Evolutionary conservation across 495 filamentous ascomycete species (phyloP).

Genomic region (Penicillium subrubescens): DNA sequence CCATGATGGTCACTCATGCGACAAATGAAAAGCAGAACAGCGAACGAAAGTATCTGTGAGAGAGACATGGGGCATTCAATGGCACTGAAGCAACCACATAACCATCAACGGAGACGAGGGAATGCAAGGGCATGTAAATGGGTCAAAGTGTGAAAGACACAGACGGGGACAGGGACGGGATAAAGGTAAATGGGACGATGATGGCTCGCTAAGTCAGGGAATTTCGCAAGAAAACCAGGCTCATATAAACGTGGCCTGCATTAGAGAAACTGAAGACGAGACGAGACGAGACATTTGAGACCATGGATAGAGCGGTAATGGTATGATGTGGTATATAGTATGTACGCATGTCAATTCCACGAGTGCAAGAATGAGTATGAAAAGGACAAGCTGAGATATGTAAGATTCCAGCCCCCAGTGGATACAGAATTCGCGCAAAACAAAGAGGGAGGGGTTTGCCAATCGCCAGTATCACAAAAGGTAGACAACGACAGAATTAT

Average conservation of each 20-base stretch:
- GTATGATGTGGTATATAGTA: constrained; percentile 9
- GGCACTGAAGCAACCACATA: constrained; percentile 13
- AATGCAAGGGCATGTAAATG: neutral
- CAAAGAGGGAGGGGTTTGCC: constrained; percentile 21
- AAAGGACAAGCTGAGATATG: constrained; percentile 22
- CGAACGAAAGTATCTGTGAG: constrained; percentile 11
- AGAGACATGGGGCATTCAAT: constrained; percentile 8
- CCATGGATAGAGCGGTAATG: neutral
- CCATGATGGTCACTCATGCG: neutral
- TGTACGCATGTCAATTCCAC: constrained; percentile 28
- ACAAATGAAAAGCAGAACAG: constrained; percentile 10
- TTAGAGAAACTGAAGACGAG: constrained; percentile 8
- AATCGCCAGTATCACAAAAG: constrained; percentile 21
- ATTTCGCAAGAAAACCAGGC: constrained; percentile 15
- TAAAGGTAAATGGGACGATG: constrained; percentile 10
- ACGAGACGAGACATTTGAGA: neutral
- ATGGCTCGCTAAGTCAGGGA: constrained; percentile 22
- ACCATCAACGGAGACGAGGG: constrained; percentile 5
- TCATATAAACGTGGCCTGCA: constrained; percentile 20
- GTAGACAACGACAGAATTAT: constrained; percentile 18
- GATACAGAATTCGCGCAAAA: constrained; percentile 3
- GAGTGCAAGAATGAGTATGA: constrained; percentile 15
- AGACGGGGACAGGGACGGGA: constrained; percentile 9
- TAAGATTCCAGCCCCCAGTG: constrained; percentile 13
- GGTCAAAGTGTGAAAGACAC: neutral